Evolutionary conservation across 2,329 filamentous ascomycete genomes (phyloP), one percentile per base, ranked within the genome.

Genomic region (Penicillium sp.): DNA sequence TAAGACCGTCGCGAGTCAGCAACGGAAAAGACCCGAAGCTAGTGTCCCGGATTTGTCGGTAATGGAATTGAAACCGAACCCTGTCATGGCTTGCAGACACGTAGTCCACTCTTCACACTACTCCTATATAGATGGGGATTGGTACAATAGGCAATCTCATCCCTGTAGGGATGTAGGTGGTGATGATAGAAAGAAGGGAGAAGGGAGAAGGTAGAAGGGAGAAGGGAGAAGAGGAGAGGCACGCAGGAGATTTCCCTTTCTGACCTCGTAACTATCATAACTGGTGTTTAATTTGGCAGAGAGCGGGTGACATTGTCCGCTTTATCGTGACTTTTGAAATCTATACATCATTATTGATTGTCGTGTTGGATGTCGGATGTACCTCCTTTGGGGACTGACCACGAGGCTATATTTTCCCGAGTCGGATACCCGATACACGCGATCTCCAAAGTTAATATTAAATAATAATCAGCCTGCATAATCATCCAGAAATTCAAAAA

Each of bases 361-460:
- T 33, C 12, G 12, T 10, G 12, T 12, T 6, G 6, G 40, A 42
- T 59, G 38, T 56, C 56, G 60, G 49, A 33, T 62, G 56, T 59
- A 59, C 56, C 51, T 55, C 42, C 55, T 61, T 33, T 13, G 26
- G 19, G 19, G 44, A n/a, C 37, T 38, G 35, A 26, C 51, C 53
- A 50, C 42, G 60, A 62, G 56, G 56, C 56, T 62, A 59, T 53
- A n/a, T 28, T 45, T 54, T 40, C 40, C 51, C 19, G 8, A 45
- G 10, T 33, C 3, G 51, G 33, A 28, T 38, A 42, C 56, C 3
- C 35, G 33, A 28, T 38, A 42, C 56, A 50, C 50, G 49, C 51
- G 45, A 44, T 51, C 50, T 62, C 53, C 15, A 35, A 50, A 19
- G 9, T 12, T 44, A 44, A n/a, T n/a, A n/a, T n/a, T n/a, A n/a